Conservation (phyloP, 345 rosid species). For the Gossypium sturtianum region DNA sequence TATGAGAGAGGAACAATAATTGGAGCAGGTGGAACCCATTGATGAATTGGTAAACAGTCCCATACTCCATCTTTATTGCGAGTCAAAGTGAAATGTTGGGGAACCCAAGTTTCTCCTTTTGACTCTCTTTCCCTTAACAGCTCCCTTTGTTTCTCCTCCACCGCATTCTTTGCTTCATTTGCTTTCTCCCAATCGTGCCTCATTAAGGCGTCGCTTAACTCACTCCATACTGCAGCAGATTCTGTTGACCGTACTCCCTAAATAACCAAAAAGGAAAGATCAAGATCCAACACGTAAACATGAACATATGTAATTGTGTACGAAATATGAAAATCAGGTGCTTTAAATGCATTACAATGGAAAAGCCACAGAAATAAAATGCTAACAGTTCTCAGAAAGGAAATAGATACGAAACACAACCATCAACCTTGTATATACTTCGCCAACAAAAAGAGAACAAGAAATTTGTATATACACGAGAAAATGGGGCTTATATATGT, state of each 20-base stretch:
- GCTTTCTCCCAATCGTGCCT: conserved; percentile 70
- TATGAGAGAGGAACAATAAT: conserved; percentile 36
- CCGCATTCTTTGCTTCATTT: conserved; percentile 48
- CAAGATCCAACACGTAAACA: background rate
- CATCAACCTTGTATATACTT: no score
- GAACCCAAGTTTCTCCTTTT: conserved; percentile 49
- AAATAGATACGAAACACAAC: no score
- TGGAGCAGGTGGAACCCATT: conserved; percentile 56
- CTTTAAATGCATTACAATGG: no score
- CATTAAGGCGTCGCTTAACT: conserved; percentile 25
- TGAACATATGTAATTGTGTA: background rate
- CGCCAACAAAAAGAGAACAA: no score
- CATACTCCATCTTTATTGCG: conserved; percentile 44
- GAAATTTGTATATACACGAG: no score
- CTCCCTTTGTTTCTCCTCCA: conserved; percentile 69
- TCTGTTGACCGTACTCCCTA: background rate
- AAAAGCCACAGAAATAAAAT: no score
- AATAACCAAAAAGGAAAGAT: background rate
- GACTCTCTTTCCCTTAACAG: conserved; percentile 36
- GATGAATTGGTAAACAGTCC: conserved; percentile 53
- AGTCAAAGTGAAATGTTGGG: conserved; percentile 32
- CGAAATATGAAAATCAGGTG: background rate
- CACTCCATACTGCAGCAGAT: background rate
- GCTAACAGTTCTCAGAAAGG: no score
- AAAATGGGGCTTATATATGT: no score